phyloP scores from a whole-genome alignment of 2,329 filamentous ascomycete genomes.

The Ilyonectria mors-panacis region DNA sequence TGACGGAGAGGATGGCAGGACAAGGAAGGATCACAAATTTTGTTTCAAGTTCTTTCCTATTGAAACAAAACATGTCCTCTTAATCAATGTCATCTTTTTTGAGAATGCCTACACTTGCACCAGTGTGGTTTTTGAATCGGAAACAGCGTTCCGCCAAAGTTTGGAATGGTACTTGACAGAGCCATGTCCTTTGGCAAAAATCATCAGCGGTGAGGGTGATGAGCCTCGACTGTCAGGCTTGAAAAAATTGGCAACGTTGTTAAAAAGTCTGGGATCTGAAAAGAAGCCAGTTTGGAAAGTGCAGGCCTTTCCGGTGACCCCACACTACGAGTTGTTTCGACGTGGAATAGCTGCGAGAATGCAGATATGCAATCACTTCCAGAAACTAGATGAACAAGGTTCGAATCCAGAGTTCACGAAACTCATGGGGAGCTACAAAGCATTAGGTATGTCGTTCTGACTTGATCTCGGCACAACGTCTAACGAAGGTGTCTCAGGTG shows the following conservation, averaged over 20 bases:
- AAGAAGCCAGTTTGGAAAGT: background rate
- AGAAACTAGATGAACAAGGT: background rate
- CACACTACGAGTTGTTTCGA: background rate
- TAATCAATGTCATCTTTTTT: constrained; percentile 13
- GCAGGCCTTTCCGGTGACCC: background rate
- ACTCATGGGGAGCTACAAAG: background rate
- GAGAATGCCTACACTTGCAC: background rate
- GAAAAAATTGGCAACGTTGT: background rate
- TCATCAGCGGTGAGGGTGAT: background rate
- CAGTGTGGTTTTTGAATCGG: constrained; percentile 11
- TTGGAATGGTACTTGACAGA: constrained; percentile 12
- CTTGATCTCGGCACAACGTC: too few relatives aligned
- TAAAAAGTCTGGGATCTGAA: background rate
- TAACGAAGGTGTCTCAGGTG: background rate
- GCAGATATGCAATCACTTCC: background rate
- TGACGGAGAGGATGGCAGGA: background rate
- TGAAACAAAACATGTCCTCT: background rate
- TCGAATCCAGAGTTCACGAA: background rate
- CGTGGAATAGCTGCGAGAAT: background rate
- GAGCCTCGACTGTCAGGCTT: background rate
- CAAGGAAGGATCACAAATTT: constrained; percentile 10
- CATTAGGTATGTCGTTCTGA: constrained; percentile 3
- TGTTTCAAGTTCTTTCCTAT: constrained; percentile 21
- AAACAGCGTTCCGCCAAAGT: background rate
- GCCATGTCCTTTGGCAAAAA: background rate